phyloP scores from a whole-genome alignment of 83 land plant genomes.

The Diphasiastrum complanatum region DNA sequence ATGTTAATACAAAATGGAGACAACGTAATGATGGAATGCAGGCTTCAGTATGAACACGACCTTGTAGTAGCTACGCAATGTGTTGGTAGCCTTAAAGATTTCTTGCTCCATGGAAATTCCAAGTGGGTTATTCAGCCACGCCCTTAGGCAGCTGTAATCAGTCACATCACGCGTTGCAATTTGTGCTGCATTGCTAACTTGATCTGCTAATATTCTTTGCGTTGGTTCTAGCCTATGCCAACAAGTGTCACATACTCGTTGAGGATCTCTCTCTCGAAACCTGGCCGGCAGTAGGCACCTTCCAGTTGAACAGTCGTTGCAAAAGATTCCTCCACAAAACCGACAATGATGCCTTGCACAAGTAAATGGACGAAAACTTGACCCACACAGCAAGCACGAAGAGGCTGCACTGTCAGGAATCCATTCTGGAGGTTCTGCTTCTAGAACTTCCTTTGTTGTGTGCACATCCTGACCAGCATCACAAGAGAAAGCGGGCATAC shows the following conservation, averaged over 20 bases:
- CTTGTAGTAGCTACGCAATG: conserved; percentile 65
- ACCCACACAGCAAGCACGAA: conserved; percentile 83
- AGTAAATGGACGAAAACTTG: conserved; percentile 79
- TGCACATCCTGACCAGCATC: no score
- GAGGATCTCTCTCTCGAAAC: conserved; percentile 55
- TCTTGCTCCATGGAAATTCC: conserved; percentile 91
- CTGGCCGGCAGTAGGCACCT: conserved; percentile 76
- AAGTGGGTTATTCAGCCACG: conserved; percentile 89
- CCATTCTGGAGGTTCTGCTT: conserved; percentile 86
- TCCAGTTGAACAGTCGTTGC: conserved; percentile 65
- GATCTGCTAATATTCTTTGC: conserved; percentile 66
- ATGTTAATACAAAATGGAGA: not conserved
- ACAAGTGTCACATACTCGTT: conserved; percentile 93
- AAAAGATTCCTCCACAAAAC: conserved; percentile 92
- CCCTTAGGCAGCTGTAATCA: conserved; percentile 69
- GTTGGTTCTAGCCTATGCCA: conserved; percentile 73
- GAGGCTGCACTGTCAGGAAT: conserved; percentile 81
- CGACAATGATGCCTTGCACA: conserved; percentile 93
- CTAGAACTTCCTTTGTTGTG: conserved; percentile 50
- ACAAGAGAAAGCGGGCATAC: no score
- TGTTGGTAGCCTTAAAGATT: conserved; percentile 95
- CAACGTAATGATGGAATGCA: not conserved
- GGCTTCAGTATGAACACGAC: conserved; percentile 25
- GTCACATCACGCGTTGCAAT: not conserved
- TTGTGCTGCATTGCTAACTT: conserved; percentile 89